Conservation (phyloP, 805 yeast species). For the Candida qinlingensis region DNA sequence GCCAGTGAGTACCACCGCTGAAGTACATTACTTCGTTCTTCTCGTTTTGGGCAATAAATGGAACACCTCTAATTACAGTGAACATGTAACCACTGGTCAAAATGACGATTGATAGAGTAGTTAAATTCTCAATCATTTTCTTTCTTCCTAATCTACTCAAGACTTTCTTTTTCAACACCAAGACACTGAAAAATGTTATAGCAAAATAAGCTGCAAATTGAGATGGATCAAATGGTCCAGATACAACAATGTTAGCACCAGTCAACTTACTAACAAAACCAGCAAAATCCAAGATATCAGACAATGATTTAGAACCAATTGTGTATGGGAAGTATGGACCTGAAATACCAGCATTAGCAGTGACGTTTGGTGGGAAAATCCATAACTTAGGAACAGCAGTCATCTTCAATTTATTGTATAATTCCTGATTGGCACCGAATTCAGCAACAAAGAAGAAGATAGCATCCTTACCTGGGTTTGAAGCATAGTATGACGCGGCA, state of each 20-base stretch:
- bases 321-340: conserved; percentile 33
- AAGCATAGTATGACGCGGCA: conserved; percentile 36
- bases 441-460: conserved; percentile 49
- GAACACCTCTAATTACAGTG: conserved; percentile 53
- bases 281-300: conserved; percentile 45
- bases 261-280: conserved; percentile 44
- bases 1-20: conserved; percentile 62
- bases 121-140: conserved; percentile 25
- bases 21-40: conserved; percentile 48
- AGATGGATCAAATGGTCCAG: conserved; percentile 36
- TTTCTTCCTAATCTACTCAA: conserved; percentile 26
- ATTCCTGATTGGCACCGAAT: conserved; percentile 35
- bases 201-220: conserved; percentile 43
- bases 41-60: conserved; percentile 52
- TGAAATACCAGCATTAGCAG: conserved; percentile 20
- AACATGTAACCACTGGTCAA: conserved; percentile 63
- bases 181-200: conserved; percentile 38
- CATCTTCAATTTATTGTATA: conserved; percentile 39
- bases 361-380: conserved; percentile 49
- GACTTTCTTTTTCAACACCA: conserved; percentile 44
- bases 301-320: conserved; percentile 24
- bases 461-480: conserved; percentile 36
- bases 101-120: conserved; percentile 37
- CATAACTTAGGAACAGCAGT: conserved; percentile 61
- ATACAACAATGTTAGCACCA: conserved; percentile 38